Conservation (phyloP, 805 yeast genomes). For the Candida xyloterini region DNA sequence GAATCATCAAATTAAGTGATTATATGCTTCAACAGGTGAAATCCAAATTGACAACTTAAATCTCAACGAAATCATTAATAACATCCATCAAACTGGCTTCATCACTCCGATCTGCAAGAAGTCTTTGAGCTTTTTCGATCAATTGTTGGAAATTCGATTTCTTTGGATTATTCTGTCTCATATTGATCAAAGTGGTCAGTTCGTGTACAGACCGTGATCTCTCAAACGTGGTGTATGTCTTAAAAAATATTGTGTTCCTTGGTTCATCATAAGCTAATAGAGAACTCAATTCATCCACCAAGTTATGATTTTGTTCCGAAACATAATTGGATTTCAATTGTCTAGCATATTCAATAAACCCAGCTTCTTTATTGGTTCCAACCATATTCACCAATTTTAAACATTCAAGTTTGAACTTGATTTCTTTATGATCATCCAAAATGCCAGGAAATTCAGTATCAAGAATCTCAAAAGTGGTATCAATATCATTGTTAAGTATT, state of each 20-base stretch:
- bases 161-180: slow-evolving; percentile 10
- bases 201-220: slow-evolving; percentile 39
- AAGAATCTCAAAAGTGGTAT: slow-evolving; percentile 39
- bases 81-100: slow-evolving; percentile 40
- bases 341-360: slow-evolving; percentile 41
- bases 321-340: slow-evolving; percentile 33
- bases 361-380: slow-evolving; percentile 21
- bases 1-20: slow-evolving; percentile 53
- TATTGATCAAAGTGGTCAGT: slow-evolving; percentile 37
- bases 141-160: slow-evolving; percentile 19
- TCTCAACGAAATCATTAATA: slow-evolving; percentile 43
- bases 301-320: slow-evolving; percentile 32
- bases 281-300: slow-evolving; percentile 46
- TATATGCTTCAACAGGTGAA: slow-evolving; percentile 40
- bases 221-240: slow-evolving; percentile 36
- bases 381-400: slow-evolving; percentile 43
- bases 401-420: slow-evolving; percentile 42
- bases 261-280: slow-evolving; percentile 55
- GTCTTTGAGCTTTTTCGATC: slow-evolving; percentile 12
- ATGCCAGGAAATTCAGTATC: slow-evolving; percentile 38
- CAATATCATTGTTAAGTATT: slow-evolving; percentile 45
- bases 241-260: slow-evolving; percentile 33
- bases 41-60: slow-evolving; percentile 12
- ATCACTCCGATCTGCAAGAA: slow-evolving; percentile 28
- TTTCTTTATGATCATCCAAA: slow-evolving; percentile 30